A percentile compares a stretch with the other conserved stretches of the same genome.
Conservation (phyloP, 129 eudicot species). For the Calendula officinalis region DNA sequence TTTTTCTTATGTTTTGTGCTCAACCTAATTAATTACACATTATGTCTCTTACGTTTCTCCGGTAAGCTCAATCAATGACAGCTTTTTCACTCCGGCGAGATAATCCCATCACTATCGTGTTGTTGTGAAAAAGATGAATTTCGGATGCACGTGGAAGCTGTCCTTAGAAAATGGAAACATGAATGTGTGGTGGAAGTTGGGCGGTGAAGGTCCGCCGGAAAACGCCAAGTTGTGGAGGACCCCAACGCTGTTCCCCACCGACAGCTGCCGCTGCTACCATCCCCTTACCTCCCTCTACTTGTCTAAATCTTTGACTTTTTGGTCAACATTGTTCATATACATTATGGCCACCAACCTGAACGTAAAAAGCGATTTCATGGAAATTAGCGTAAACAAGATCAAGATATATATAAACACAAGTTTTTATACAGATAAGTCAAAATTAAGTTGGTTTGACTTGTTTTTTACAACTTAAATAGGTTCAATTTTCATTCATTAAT, state of each 20-base stretch:
- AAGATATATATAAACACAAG: neutral
- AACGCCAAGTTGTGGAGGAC: slow-evolving; percentile 26
- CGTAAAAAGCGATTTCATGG: slow-evolving; percentile 17
- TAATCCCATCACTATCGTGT: neutral
- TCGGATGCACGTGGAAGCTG: neutral
- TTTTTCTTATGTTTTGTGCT: no score
- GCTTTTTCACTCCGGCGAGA: neutral
- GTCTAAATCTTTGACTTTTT: slow-evolving; percentile 7
- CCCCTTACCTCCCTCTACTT: neutral
- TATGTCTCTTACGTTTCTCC: neutral
- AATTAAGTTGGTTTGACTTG: slow-evolving; percentile 10
- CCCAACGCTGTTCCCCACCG: slow-evolving; percentile 28
- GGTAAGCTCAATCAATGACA: neutral
- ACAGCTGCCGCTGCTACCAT: slow-evolving; percentile 28
- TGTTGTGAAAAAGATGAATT: neutral
- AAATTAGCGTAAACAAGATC: slow-evolving; percentile 11
- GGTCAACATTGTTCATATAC: slow-evolving; percentile 16
- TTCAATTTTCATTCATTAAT: no score
- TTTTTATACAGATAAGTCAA: neutral
- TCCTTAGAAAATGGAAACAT: neutral
- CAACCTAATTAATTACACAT: no score
- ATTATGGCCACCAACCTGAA: neutral
- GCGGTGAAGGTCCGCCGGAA: slow-evolving; percentile 23
- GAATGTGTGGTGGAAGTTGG: slow-evolving; percentile 11
- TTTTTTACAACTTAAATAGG: no score